A percentile compares a stretch with the other conserved stretches of the same genome.
These are phyloP conservation scores for Cladosporium sp. DNA, from an alignment of 2,329 filamentous ascomycete genomes.

Conservation along the genomic window DNA sequence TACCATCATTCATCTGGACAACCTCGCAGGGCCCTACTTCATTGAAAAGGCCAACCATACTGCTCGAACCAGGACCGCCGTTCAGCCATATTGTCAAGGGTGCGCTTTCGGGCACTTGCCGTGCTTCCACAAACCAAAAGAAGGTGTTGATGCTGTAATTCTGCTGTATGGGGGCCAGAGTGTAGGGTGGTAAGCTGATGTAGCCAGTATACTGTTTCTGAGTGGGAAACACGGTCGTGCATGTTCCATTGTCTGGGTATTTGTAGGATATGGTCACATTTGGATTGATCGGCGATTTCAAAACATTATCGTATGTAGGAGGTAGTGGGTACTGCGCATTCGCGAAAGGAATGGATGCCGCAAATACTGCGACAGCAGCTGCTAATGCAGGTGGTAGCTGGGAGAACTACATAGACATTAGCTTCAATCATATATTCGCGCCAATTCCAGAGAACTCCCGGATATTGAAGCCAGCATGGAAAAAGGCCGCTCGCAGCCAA, in stretches of 20 bases:
- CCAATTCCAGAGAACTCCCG: neutral
- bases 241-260: slow-evolving; percentile 60
- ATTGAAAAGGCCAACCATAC: slow-evolving; percentile 65
- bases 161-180: slow-evolving; percentile 51
- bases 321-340: slow-evolving; percentile 45
- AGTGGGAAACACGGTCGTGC: slow-evolving; percentile 63
- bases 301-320: slow-evolving; percentile 51
- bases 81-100: slow-evolving; percentile 67
- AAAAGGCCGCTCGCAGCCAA: neutral
- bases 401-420: slow-evolving; percentile 13
- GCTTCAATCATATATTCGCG: neutral
- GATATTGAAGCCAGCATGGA: neutral
- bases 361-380: slow-evolving; percentile 28
- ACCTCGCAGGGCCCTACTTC: slow-evolving; percentile 57
- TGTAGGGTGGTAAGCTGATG: slow-evolving; percentile 58
- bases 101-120: slow-evolving; percentile 50
- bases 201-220: slow-evolving; percentile 74
- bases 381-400: slow-evolving; percentile 33
- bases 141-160: slow-evolving; percentile 64
- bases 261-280: slow-evolving; percentile 71
- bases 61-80: slow-evolving; percentile 66
- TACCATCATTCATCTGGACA: slow-evolving; percentile 45
- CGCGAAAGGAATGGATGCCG: slow-evolving; percentile 17
- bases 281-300: slow-evolving; percentile 63
- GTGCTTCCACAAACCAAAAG: slow-evolving; percentile 66